Conservation (phyloP, 352 stramenopile genomes). For the Peronospora farinosa region DNA sequence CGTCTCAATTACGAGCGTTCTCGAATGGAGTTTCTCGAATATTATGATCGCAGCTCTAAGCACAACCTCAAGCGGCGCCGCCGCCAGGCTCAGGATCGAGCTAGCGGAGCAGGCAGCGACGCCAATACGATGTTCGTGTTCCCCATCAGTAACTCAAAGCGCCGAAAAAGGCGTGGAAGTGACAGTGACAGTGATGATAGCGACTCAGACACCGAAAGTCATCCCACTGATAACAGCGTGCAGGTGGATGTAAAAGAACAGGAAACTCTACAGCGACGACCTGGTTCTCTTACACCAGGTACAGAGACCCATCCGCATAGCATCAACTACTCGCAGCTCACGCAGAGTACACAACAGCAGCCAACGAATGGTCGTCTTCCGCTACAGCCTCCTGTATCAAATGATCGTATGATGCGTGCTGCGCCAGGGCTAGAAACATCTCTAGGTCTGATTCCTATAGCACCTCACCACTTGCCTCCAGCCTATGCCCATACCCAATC, state of each 20-base stretch:
- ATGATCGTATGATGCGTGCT: constrained; percentile 14
- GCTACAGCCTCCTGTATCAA: constrained; percentile 12
- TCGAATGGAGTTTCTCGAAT: constrained; percentile 78
- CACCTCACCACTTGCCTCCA: constrained; percentile 26
- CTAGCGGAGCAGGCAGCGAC: constrained; percentile 25
- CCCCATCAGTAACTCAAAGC: constrained; percentile 57
- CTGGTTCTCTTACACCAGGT: constrained; percentile 5
- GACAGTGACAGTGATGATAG: constrained; percentile 39
- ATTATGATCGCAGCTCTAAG: constrained; percentile 74
- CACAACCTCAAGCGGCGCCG: constrained; percentile 51
- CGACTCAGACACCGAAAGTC: constrained; percentile 26
- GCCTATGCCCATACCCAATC: constrained; percentile 22
- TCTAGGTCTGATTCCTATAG: constrained; percentile 13
- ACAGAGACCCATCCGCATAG: constrained; percentile 7
- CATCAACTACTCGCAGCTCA: constrained; percentile 29
- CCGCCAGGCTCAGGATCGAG: constrained; percentile 31
- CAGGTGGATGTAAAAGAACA: constrained; percentile 16
- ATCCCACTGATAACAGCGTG: constrained; percentile 29
- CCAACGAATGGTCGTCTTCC: constrained; percentile 9
- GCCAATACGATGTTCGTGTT: constrained; percentile 77
- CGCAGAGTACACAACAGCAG: constrained; percentile 27
- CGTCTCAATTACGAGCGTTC: constrained; percentile 84
- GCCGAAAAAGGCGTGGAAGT: constrained; percentile 26
- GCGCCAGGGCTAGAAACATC: constrained; percentile 10
- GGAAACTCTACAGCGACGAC: constrained; percentile 11